Base-by-base conservation (phyloP, 2,329 filamentous ascomycete genomes). In the Camptophora hylomeconis region DNA sequence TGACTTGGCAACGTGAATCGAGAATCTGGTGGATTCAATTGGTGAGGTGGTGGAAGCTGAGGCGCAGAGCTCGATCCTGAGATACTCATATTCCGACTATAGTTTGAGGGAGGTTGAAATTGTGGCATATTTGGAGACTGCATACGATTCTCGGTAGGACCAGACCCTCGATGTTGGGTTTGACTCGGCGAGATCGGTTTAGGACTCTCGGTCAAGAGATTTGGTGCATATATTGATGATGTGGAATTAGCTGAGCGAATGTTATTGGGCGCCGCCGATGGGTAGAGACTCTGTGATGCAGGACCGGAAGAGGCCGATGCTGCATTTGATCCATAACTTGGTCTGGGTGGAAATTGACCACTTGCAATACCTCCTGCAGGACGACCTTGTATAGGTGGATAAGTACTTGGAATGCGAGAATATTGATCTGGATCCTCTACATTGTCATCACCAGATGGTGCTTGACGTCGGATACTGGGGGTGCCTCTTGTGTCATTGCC, bases 181-280 rank as follows among this genome's bases (percentile, higher is more conserved):
- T 42, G 40, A 37, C 55, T 58, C n/a, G 60, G 60, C 14, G 60
- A 63, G 21, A 92, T 61, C 3, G 84, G 78, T 48, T 86, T 92
- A 0, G 84, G 83, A 41, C 81, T 92, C 53, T 93, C 83, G 3
- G 80, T 89, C 60, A 92, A 80, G 34, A 61, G 68, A 30, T 70
- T 68, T 39, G 83, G 75, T 6, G 73, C 68, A 49, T 82, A 92
- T 40, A 84, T 67, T 11, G 67, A n/a, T n/a, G n/a, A n/a, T n/a
- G n/a, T n/a, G n/a, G n/a, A n/a, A n/a, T n/a, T n/a, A n/a, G n/a
- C n/a, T n/a, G n/a, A n/a, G n/a, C n/a, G n/a, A n/a, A n/a, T n/a
- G n/a, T n/a, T n/a, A n/a, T n/a, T n/a, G n/a, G 37, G 50, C 51
- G 27, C 48, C 41, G 14, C 47, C 35, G 64, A 51, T 46, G 65